These are phyloP conservation scores for Ganoderma sinense DNA, from an alignment of 1,284 basidiomycete species.

Conservation along the genomic window DNA sequence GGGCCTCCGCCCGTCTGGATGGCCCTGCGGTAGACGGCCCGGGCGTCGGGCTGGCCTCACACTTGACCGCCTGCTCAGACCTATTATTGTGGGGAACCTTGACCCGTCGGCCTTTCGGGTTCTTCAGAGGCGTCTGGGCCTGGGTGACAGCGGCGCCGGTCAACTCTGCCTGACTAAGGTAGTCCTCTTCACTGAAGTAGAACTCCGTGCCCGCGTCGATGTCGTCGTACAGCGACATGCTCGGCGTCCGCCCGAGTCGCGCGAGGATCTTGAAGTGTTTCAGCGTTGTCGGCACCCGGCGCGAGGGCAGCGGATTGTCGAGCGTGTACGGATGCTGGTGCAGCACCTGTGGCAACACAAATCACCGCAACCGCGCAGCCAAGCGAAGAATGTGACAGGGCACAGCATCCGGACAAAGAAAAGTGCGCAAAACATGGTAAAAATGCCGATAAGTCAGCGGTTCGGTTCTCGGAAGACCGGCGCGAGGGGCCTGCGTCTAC, in stretches of 20 bases:
- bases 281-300: conserved; percentile 71
- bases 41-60: conserved; percentile 25
- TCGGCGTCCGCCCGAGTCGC: conserved; percentile 60
- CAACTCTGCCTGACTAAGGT: conserved; percentile 46
- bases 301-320: conserved; percentile 4
- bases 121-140: conserved; percentile 21
- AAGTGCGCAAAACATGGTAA: neutral
- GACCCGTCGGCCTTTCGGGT: conserved; percentile 14
- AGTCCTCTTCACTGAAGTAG: conserved; percentile 72
- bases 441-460: conserved; percentile 22
- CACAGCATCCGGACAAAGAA: neutral
- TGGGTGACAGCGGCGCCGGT: conserved; percentile 23
- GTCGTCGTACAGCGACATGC: conserved; percentile 59
- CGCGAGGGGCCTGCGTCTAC: conserved; percentile 31
- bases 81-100: neutral
- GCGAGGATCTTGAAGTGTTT: conserved; percentile 79
- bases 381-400: neutral
- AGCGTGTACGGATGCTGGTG: conserved; percentile 21
- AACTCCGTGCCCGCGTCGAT: conserved; percentile 72
- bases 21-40: conserved; percentile 18
- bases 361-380: neutral
- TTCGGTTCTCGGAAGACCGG: conserved; percentile 3
- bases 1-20: conserved; percentile 5
- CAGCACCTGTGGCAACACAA: conserved; percentile 16
- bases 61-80: conserved; percentile 45